phyloP scores from a whole-genome alignment of 768 basidiomycete genomes.

The Nevesoporus exiguus region DNA sequence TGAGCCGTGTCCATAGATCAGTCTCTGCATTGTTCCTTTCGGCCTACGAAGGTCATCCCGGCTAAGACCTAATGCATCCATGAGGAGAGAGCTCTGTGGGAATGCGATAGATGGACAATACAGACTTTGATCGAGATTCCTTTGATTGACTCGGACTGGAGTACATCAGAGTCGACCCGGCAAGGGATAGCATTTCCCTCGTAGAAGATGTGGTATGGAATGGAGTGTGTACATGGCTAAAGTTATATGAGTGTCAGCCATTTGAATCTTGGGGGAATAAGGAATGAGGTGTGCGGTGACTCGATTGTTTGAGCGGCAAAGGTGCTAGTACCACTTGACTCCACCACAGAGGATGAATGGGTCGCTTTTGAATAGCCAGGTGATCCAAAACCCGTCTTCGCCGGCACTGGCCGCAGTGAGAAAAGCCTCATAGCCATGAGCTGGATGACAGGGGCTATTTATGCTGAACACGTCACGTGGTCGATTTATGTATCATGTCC shows the following conservation, averaged over 20 bases:
- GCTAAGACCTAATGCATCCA: slow-evolving; percentile 34
- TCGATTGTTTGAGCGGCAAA: too few species aligned
- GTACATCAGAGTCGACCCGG: slow-evolving; percentile 47
- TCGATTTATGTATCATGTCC: neutral
- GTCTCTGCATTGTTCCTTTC: slow-evolving; percentile 47
- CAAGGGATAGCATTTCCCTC: slow-evolving; percentile 50
- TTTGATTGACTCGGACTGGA: slow-evolving; percentile 48
- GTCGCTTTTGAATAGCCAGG: too few species aligned
- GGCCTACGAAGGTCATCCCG: slow-evolving; percentile 51
- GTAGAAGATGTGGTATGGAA: slow-evolving; percentile 43
- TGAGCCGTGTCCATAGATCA: slow-evolving; percentile 39
- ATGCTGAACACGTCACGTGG: slow-evolving; percentile 10
- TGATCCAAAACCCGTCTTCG: too few species aligned
- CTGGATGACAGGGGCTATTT: slow-evolving; percentile 15
- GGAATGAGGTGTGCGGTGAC: slow-evolving; percentile 38
- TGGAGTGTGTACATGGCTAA: slow-evolving; percentile 40
- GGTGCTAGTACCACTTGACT: too few species aligned
- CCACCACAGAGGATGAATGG: too few species aligned
- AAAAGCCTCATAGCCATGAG: too few species aligned
- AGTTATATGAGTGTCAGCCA: slow-evolving; percentile 46
- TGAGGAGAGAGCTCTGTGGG: neutral
- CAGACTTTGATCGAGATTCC: slow-evolving; percentile 45
- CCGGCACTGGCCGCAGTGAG: too few species aligned
- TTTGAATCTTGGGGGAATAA: slow-evolving; percentile 45
- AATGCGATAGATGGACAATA: neutral